A percentile compares a stretch with the other conserved stretches of the same genome.
phyloP scores from a whole-genome alignment of 164 flowering plant species.

The Magnolia officinalis region DNA sequence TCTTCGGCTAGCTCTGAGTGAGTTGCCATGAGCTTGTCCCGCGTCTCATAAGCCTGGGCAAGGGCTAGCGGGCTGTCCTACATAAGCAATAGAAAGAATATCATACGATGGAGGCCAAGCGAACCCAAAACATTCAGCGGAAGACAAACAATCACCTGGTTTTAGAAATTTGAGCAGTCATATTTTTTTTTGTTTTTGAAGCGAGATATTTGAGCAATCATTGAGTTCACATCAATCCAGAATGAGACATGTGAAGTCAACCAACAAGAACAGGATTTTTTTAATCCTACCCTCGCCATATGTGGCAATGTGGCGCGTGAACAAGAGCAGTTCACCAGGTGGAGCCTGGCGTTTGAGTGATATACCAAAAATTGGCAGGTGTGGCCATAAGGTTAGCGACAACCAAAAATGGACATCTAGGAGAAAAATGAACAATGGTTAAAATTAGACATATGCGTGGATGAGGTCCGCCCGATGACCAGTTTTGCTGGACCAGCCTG shows the following conservation, averaged over 20 bases:
- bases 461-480: not conserved
- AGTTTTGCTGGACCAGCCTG: too few relatives aligned
- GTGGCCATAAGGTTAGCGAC: too few relatives aligned
- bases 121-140: not conserved
- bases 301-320: too few relatives aligned
- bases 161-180: not conserved
- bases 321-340: too few relatives aligned
- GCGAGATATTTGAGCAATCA: not conserved
- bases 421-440: too few relatives aligned
- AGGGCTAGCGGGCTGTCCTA: slow-evolving; percentile 94
- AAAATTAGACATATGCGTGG: too few relatives aligned
- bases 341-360: too few relatives aligned
- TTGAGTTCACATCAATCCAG: not conserved
- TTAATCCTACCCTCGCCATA: not conserved
- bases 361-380: too few relatives aligned
- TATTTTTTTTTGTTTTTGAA: too few relatives aligned
- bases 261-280: not conserved
- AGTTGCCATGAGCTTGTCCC: slow-evolving; percentile 64
- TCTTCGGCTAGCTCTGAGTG: slow-evolving; percentile 84
- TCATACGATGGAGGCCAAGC: slow-evolving; percentile 11
- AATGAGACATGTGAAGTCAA: not conserved
- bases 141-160: not conserved
- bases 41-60: slow-evolving; percentile 95
- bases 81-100: slow-evolving; percentile 26
- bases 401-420: too few relatives aligned